Conservation (phyloP, 2,329 filamentous ascomycete genomes). For the Colletotrichum tabaci region DNA sequence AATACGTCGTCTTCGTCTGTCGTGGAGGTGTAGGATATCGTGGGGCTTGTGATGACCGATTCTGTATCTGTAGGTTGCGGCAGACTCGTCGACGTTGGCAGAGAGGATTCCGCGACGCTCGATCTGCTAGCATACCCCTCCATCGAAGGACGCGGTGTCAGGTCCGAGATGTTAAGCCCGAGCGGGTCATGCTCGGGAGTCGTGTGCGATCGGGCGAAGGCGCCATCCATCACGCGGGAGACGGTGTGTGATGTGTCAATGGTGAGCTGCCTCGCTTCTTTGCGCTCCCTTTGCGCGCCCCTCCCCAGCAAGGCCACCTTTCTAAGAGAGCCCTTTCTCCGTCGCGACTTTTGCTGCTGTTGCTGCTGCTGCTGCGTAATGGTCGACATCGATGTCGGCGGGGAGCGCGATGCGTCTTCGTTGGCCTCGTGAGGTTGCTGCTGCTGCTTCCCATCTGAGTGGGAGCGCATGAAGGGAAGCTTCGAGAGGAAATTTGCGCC, state of each 20-base stretch:
- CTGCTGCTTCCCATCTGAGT: conserved; percentile 49
- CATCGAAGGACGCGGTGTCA: conserved; percentile 62
- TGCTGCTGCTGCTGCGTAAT: conserved; percentile 58
- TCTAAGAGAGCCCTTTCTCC: conserved; percentile 86
- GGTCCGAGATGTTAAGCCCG: conserved; percentile 64
- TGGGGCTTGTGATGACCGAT: conserved; percentile 62
- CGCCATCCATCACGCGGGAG: conserved; percentile 40
- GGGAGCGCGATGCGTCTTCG: conserved; percentile 49
- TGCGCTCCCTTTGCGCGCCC: conserved; percentile 74
- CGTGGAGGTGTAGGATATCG: conserved; percentile 75
- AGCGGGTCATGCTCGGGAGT: conserved; percentile 51
- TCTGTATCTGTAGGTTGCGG: conserved; percentile 40
- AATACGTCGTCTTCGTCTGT: conserved; percentile 88
- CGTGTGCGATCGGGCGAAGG: conserved; percentile 6
- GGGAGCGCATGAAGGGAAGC: conserved; percentile 76
- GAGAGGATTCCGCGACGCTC: conserved; percentile 43
- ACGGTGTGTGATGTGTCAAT: conserved; percentile 57
- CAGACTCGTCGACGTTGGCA: conserved; percentile 44
- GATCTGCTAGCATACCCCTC: conserved; percentile 60
- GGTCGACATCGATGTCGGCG: conserved; percentile 48
- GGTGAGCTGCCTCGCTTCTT: conserved; percentile 63
- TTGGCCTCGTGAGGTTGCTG: conserved; percentile 49
- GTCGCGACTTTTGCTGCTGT: conserved; percentile 69
- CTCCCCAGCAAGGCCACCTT: conserved; percentile 89
- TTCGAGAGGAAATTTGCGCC: conserved; percentile 76